phyloP scores from a whole-genome alignment of 176 grass and related monocot genomes.

The Areca catechu region DNA sequence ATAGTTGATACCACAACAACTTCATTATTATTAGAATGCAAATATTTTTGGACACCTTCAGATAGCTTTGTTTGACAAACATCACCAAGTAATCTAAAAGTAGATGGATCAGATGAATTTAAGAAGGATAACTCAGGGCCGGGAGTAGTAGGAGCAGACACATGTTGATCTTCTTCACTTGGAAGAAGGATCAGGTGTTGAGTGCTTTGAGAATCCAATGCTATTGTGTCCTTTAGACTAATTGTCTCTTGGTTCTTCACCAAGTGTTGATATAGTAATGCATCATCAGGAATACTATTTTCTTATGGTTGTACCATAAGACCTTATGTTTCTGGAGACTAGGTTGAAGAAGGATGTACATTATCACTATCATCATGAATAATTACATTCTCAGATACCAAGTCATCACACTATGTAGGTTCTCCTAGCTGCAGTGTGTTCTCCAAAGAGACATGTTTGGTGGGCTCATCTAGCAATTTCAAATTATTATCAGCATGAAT shows the following conservation, averaged over 20 bases:
- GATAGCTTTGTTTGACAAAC: slow-evolving; percentile 10
- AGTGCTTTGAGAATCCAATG: not conserved
- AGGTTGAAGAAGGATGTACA: not conserved
- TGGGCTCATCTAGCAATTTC: slow-evolving; percentile 1
- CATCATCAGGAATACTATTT: not conserved
- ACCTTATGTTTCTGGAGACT: not conserved
- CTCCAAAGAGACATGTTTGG: not conserved
- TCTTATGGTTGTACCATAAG: not conserved
- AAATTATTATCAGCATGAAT: slow-evolving; percentile 10
- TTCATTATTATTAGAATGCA: slow-evolving; percentile 1
- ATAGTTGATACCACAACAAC: no score
- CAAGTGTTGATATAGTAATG: not conserved
- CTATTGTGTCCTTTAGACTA: slow-evolving; percentile 12
- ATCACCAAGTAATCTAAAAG: slow-evolving; percentile 9
- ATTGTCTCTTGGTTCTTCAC: not conserved
- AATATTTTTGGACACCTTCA: slow-evolving; percentile 15
- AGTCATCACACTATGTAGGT: not conserved
- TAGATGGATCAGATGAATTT: slow-evolving; percentile 32
- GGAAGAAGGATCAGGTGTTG: not conserved
- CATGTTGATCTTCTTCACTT: slow-evolving; percentile 14
- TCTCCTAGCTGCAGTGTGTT: not conserved
- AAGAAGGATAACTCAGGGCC: slow-evolving; percentile 14
- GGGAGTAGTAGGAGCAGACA: slow-evolving; percentile 12
- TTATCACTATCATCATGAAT: not conserved
- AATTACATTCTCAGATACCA: not conserved